Conservation (phyloP, 2,329 filamentous ascomycete genomes). For the Colletotrichum sansevieriae region DNA sequence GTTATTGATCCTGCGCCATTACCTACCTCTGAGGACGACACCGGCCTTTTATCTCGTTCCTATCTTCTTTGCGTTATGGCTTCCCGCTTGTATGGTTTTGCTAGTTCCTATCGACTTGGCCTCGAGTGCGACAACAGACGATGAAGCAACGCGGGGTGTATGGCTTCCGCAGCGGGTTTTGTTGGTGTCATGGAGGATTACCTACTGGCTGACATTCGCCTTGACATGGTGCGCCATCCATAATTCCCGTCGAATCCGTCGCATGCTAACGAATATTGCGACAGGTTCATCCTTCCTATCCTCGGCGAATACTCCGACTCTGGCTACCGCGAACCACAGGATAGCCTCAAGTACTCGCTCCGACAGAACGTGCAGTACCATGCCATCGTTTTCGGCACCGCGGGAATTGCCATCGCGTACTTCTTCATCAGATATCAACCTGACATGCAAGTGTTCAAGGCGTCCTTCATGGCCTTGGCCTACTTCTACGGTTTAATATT, state of each 20-base stretch:
- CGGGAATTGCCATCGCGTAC: constrained; percentile 81
- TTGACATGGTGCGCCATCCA: constrained; percentile 81
- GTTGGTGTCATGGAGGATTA: constrained; percentile 91
- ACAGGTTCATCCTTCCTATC: constrained; percentile 88
- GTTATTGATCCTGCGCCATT: constrained; percentile 88
- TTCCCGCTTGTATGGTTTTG: constrained; percentile 91
- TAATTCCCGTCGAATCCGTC: constrained; percentile 2
- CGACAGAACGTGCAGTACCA: constrained; percentile 92
- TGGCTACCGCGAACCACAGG: constrained; percentile 88
- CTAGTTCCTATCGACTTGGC: constrained; percentile 96
- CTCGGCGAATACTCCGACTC: constrained; percentile 96
- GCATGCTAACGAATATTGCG: constrained; percentile 20
- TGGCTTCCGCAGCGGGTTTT: constrained; percentile 86
- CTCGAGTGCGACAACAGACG: constrained; percentile 81
- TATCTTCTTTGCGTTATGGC: constrained; percentile 94
- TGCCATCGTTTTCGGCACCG: constrained; percentile 79
- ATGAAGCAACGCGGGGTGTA: constrained; percentile 80
- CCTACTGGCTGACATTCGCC: constrained; percentile 96
- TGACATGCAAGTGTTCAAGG: constrained; percentile 80
- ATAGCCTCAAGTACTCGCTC: constrained; percentile 85
- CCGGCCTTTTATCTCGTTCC: constrained; percentile 91
- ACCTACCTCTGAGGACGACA: constrained; percentile 89
- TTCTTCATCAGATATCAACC: constrained; percentile 84
- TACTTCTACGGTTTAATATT: constrained; percentile 94
- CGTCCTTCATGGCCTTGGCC: constrained; percentile 89